Evolutionary conservation across 2,329 filamentous ascomycete genomes (phyloP), one percentile per base, ranked within the genome.

Genomic region (Pezicula radicicola): DNA sequence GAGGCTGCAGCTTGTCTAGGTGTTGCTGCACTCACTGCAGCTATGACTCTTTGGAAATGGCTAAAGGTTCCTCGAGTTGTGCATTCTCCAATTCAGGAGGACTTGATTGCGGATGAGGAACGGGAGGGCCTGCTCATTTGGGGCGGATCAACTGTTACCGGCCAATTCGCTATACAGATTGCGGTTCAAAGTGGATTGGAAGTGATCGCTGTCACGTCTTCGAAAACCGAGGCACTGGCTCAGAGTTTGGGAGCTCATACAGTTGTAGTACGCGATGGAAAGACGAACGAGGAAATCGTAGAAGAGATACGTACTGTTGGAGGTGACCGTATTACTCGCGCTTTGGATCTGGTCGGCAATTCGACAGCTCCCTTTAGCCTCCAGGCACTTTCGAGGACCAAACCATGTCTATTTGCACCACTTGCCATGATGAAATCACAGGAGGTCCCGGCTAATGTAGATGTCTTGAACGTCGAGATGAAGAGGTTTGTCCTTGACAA

Each of bases 101-200:
- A 45, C 15, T 13, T 15, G 19, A 16, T 45, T n/a, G 10, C 42
- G 6, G 21, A 45, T 10, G n/a, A 45, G 15, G 21, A 45, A n/a
- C 30, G 16, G 21, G 42, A 49, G 37, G 43, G 42, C 18, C 49
- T 70, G 37, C 55, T 71, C 19, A 64, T 72, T 30, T 72, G 70
- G 70, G 70, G 72, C 33, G 72, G 72, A 19, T 70, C 69, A 13
- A 71, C 70, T 2, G 65, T 70, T 6, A 74, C 71, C 3, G 72
- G 69, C 1, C 70, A 73, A 54, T 73, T 72, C 41, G 64, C 70
- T 7, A 70, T 68, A 10, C 71, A 75, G 55, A 58, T 74, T 25
- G 71, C 71, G 15, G 58, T 50, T 7, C 56, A 63, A 16, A 65
- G 65, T 18, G 66, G 66, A 3, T 48, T 73, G 21, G 62, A 63